Evolutionary conservation across 768 basidiomycete species (phyloP), one percentile per base, ranked within the genome.

Genomic region (Leccinum truebloodii): DNA sequence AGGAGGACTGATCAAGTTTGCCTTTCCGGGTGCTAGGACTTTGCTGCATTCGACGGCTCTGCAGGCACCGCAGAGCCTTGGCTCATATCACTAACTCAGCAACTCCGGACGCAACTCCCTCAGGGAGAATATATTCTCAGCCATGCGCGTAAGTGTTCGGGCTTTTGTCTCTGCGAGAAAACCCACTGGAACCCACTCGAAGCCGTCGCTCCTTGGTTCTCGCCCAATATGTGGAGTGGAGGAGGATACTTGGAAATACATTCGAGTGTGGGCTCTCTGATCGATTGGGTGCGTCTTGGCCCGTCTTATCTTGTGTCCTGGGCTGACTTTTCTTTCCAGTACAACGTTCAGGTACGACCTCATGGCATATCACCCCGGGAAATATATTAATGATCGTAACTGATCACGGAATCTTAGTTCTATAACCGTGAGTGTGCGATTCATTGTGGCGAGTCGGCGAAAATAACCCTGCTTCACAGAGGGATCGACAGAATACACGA

Each of bases 151-250:
- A 46, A 64, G 75, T 67, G 8, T 5, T 34, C 22, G 8, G 20
- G 6, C 12, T 13, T 12, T 34, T 9, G 7, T n/a, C n/a, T 24
- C 4, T 20, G 3, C 28, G 28, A 4, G 20, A 22, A 12, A 18
- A 8, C 4, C 3, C 6, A 35, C 10, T 30, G 4, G 18, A 14
- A 12, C 20, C 14, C 13, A 13, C 14, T 22, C 34, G 28, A 7
- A 80, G 79, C 80, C 13, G 76, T 81, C 30, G 79, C 78, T 6
- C 80, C 80, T 18, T 81, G 79, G 64, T 81, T 81, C 68, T 69
- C 76, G 18, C 63, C 63, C 2, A 65, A 70, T 0, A 61, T 53
- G 18, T 81, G 74, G 71, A 66, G 67, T 9, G 77, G 76, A 35
- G 80, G 79, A 55, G 80, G 77, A 49, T 81, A 81, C 68, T 66